A percentile compares a stretch with the other conserved stretches of the same genome.
phyloP scores from a whole-genome alignment of 371 early-diverging fungal genomes.

The Entomophthora muscae region DNA sequence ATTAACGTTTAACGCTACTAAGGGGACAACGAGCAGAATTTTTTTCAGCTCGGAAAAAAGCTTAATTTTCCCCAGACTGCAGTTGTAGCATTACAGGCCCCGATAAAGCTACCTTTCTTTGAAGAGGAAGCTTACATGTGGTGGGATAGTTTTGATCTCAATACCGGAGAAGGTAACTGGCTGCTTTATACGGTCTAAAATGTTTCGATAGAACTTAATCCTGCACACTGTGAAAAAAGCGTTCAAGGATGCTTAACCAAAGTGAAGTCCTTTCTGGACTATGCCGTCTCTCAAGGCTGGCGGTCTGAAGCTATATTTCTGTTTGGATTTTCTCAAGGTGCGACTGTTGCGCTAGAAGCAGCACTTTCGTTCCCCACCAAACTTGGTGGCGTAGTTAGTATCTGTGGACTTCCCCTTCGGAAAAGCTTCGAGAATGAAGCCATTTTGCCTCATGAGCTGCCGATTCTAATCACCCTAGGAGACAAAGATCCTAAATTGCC shows the following conservation, averaged over 20 bases:
- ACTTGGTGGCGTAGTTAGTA: not conserved
- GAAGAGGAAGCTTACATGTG: not conserved
- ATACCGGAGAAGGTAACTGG: not conserved
- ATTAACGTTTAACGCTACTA: not conserved
- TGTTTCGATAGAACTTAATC: not conserved
- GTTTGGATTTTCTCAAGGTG: not conserved
- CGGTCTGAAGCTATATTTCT: not conserved
- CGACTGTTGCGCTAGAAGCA: not conserved
- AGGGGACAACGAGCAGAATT: not conserved
- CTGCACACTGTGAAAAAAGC: not conserved
- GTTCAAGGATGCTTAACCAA: not conserved
- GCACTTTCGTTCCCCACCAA: not conserved
- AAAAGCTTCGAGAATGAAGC: not conserved
- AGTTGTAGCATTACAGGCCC: not conserved
- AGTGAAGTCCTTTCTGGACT: not conserved
- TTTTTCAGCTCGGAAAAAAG: not conserved
- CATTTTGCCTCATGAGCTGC: not conserved
- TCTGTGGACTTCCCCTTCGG: not conserved
- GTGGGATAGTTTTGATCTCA: conserved; percentile 2
- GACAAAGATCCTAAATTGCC: not conserved
- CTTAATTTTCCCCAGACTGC: not conserved
- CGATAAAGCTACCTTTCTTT: not conserved
- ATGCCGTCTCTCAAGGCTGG: not conserved
- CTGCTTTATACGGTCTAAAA: not conserved
- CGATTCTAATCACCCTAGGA: not conserved